A percentile compares a stretch with the other conserved stretches of the same genome.
These are phyloP conservation scores for Apiotrichum brassicae DNA, from an alignment of 1,284 basidiomycete species.

Conservation along the genomic window DNA sequence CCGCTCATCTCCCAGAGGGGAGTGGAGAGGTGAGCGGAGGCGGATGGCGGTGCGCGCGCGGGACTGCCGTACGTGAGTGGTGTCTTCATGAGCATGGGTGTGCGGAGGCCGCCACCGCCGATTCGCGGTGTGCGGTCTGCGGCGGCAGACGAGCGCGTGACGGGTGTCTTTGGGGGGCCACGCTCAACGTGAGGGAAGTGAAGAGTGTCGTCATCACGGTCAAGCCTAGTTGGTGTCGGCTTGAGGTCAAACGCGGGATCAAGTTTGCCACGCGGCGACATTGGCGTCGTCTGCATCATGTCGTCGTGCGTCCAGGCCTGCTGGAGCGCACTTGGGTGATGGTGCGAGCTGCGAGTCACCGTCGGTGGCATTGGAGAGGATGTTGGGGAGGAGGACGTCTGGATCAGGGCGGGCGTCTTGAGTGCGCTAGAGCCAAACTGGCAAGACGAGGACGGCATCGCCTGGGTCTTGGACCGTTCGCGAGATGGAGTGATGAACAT, in stretches of 20 bases:
- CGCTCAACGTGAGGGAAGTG: slow-evolving; percentile 10
- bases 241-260: slow-evolving; percentile 42
- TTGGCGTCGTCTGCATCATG: slow-evolving; percentile 19
- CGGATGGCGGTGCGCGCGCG: slow-evolving; percentile 21
- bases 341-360: slow-evolving; percentile 29
- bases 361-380: slow-evolving; percentile 46
- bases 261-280: slow-evolving; percentile 24
- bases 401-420: slow-evolving; percentile 41
- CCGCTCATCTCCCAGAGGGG: slow-evolving; percentile 42
- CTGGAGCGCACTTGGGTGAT: slow-evolving; percentile 36
- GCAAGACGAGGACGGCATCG: not conserved
- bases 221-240: slow-evolving; percentile 20
- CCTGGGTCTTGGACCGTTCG: slow-evolving; percentile 19
- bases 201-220: slow-evolving; percentile 9
- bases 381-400: slow-evolving; percentile 43
- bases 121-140: slow-evolving; percentile 19
- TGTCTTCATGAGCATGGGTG: slow-evolving; percentile 30
- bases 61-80: slow-evolving; percentile 28
- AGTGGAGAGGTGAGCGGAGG: slow-evolving; percentile 27
- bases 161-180: slow-evolving; percentile 37
- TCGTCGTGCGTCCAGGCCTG: slow-evolving; percentile 43
- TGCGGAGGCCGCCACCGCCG: slow-evolving; percentile 26
- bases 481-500: slow-evolving; percentile 40
- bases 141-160: slow-evolving; percentile 38
- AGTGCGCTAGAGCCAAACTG: slow-evolving; percentile 28